These are phyloP conservation scores for Sporobolus alterniflorus DNA, from an alignment of 202 grass and related monocot genomes.

Conservation along the genomic window DNA sequence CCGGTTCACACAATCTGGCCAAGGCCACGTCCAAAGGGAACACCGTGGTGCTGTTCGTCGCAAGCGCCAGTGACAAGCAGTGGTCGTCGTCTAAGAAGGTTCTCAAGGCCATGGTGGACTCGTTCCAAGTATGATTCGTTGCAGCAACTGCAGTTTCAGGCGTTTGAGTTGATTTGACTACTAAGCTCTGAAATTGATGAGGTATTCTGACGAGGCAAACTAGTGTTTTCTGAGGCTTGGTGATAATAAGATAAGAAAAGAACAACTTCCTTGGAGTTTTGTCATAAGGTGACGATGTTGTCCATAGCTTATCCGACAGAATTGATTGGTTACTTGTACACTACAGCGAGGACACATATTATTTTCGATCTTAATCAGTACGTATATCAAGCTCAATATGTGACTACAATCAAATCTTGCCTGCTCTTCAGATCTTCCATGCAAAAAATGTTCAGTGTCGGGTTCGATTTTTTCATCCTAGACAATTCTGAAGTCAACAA, in stretches of 20 bases:
- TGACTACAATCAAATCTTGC: neutral
- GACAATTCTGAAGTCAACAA: neutral
- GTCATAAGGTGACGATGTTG: neutral
- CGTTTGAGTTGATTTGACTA: neutral
- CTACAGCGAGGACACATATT: neutral
- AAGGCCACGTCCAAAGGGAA: conserved; percentile 95
- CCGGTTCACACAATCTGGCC: conserved; percentile 89
- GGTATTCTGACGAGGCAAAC: neutral
- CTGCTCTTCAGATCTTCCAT: conserved; percentile 6
- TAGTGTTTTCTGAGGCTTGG: conserved; percentile 11
- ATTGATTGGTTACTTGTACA: neutral
- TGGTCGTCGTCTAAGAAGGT: conserved; percentile 77
- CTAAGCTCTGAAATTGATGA: conserved; percentile 5
- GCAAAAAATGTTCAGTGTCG: neutral
- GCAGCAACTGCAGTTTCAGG: neutral
- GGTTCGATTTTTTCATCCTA: neutral
- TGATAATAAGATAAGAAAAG: neutral
- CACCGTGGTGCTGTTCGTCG: conserved; percentile 96
- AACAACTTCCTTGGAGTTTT: neutral
- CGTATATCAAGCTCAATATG: too few relatives aligned
- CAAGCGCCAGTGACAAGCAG: conserved; percentile 86
- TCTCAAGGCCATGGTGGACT: conserved; percentile 84
- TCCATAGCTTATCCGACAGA: conserved; percentile 21
- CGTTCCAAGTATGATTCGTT: conserved; percentile 61
- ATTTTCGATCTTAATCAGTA: too few relatives aligned